phyloP scores from a whole-genome alignment of 2,329 filamentous ascomycete species.

The Herpotrichia juniperi region DNA sequence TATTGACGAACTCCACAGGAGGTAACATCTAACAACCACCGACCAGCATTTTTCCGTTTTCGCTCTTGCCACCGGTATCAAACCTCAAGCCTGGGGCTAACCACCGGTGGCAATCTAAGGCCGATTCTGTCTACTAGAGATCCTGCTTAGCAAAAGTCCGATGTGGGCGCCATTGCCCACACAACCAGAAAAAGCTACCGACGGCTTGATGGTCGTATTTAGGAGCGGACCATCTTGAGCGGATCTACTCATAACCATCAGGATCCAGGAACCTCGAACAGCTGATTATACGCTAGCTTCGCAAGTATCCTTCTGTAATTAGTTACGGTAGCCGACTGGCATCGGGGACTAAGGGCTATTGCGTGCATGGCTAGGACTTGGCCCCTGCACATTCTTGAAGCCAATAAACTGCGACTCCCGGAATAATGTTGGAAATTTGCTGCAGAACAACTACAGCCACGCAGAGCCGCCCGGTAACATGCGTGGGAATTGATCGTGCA shows the following conservation, averaged over 20 bases:
- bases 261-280: neutral
- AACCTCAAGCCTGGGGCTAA: neutral
- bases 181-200: neutral
- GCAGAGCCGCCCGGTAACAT: neutral
- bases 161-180: neutral
- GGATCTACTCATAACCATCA: too few species aligned
- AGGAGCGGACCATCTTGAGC: too few species aligned
- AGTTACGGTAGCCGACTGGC: neutral
- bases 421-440: slow-evolving; percentile 1
- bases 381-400: neutral
- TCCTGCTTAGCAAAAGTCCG: neutral
- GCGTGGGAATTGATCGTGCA: slow-evolving; percentile 3
- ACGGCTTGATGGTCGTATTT: too few species aligned
- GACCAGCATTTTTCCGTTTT: neutral
- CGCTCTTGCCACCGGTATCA: neutral
- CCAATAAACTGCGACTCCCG: neutral
- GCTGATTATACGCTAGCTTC: neutral
- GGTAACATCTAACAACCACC: neutral
- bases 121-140: neutral
- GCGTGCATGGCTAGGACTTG: slow-evolving; percentile 4
- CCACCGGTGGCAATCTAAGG: too few species aligned
- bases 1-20: neutral
- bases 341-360: slow-evolving; percentile 2
- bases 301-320: neutral
- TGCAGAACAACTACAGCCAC: neutral